Evolutionary conservation across 176 grass and related monocot species (phyloP).

Genomic region (Oryza rufipogon): DNA sequence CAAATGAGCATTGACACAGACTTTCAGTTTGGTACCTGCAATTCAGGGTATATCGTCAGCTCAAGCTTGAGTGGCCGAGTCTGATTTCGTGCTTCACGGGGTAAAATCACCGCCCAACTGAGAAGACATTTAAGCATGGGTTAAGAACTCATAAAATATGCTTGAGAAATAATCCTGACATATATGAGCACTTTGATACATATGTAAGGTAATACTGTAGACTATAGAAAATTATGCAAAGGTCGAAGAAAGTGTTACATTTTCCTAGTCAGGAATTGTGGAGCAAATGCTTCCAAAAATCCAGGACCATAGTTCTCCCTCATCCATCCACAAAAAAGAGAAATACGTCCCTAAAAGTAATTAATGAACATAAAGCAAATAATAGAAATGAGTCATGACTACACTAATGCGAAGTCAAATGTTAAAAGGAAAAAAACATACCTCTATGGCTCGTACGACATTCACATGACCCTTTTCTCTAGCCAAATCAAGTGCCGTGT

Average conservation of each 20-base stretch:
- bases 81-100: conserved; percentile 54
- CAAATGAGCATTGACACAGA: neutral
- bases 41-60: conserved; percentile 79
- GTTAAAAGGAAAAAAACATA: conserved; percentile 32
- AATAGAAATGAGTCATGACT: neutral
- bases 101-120: conserved; percentile 92
- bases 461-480: conserved; percentile 91
- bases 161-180: neutral
- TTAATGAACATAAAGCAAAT: conserved; percentile 26
- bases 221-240: neutral
- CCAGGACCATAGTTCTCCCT: conserved; percentile 87
- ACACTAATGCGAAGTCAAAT: neutral
- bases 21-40: conserved; percentile 53
- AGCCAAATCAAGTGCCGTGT: conserved; percentile 91
- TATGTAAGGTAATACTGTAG: conserved; percentile 7
- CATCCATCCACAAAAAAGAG: conserved; percentile 86
- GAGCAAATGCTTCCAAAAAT: conserved; percentile 85
- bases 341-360: conserved; percentile 64
- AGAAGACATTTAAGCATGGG: conserved; percentile 17
- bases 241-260: conserved; percentile 48
- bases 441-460: conserved; percentile 95
- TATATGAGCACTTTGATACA: neutral
- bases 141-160: conserved; percentile 34
- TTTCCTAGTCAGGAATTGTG: conserved; percentile 80
- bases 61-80: conserved; percentile 71